A percentile compares a stretch with the other conserved stretches of the same genome.
Conservation (phyloP, 2,329 filamentous ascomycete genomes). For the Penicillium sp. region DNA sequence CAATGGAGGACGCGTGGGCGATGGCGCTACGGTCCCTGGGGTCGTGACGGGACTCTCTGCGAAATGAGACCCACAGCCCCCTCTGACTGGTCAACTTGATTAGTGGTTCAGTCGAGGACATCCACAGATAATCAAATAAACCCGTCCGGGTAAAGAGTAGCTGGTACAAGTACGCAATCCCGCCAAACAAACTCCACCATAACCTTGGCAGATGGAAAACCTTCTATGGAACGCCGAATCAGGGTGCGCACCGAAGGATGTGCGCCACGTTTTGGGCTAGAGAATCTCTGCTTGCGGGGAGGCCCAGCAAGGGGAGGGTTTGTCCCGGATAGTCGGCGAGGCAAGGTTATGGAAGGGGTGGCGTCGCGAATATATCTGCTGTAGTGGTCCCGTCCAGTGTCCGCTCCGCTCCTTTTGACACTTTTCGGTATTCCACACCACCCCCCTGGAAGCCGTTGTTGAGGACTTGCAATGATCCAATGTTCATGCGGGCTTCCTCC, state of each 20-base stretch:
- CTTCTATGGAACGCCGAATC: background rate
- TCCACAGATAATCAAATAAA: background rate
- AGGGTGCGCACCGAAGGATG: background rate
- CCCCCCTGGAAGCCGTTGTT: background rate
- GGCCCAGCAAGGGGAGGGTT: slow-evolving; percentile 1
- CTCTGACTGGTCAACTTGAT: background rate
- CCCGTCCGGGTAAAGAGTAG: background rate
- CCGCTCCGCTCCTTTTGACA: background rate
- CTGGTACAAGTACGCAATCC: background rate
- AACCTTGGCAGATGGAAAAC: background rate
- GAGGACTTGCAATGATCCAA: slow-evolving; percentile 17
- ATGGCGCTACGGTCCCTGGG: slow-evolving; percentile 3
- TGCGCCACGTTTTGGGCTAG: background rate
- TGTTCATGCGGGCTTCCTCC: slow-evolving; percentile 17
- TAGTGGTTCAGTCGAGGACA: background rate
- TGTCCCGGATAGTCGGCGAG: background rate
- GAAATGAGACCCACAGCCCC: background rate
- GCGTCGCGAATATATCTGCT: background rate
- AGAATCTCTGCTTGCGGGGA: slow-evolving; percentile 5
- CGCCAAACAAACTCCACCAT: background rate
- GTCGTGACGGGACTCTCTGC: background rate
- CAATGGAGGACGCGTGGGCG: slow-evolving; percentile 7
- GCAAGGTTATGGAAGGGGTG: background rate
- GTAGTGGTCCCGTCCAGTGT: background rate
- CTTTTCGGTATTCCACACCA: background rate